phyloP scores from a whole-genome alignment of 2,329 filamentous ascomycete genomes.

The Triangularia setosa region DNA sequence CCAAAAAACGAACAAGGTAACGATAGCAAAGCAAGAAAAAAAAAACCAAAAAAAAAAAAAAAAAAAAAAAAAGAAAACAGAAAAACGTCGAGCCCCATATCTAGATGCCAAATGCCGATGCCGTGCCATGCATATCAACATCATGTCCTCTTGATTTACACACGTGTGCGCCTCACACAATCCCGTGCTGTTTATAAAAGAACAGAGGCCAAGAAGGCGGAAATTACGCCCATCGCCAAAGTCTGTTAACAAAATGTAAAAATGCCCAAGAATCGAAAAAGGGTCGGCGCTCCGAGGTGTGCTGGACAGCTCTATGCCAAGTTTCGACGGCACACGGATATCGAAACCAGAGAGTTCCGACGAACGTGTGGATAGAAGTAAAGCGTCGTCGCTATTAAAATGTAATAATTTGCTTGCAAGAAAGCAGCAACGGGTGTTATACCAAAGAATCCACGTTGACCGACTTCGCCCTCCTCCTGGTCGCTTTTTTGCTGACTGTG shows the following conservation, averaged over 20 bases:
- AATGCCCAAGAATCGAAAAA: conserved; percentile 26
- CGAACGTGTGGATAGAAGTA: conserved; percentile 3
- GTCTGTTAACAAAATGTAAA: conserved; percentile 15
- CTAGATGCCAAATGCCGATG: conserved; percentile 48
- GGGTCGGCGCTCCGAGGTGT: conserved; percentile 8
- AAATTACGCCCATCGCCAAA: conserved; percentile 16
- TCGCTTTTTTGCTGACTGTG: conserved; percentile 67
- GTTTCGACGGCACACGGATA: conserved; percentile 4
- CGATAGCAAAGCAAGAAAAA: conserved; percentile 29
- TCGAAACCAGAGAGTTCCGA: conserved; percentile 13
- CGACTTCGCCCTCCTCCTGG: conserved; percentile 46
- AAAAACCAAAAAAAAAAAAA: conserved; percentile 23
- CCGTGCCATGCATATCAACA: conserved; percentile 48
- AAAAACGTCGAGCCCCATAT: conserved; percentile 33
- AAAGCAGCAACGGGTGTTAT: conserved; percentile 28
- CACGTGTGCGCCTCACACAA: conserved; percentile 33
- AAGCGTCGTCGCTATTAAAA: conserved; percentile 9
- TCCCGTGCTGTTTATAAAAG: conserved; percentile 29
- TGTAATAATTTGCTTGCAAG: conserved; percentile 2
- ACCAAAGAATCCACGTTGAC: conserved; percentile 43
- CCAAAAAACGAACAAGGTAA: conserved; percentile 27
- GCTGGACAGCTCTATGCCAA: conserved; percentile 1
- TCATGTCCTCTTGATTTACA: conserved; percentile 48
- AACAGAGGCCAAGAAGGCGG: conserved; percentile 22
- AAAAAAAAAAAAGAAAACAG: conserved; percentile 29